These are phyloP conservation scores for Hapsidospora chrysogenum DNA, from an alignment of 495 filamentous ascomycete genomes.

Conservation along the genomic window DNA sequence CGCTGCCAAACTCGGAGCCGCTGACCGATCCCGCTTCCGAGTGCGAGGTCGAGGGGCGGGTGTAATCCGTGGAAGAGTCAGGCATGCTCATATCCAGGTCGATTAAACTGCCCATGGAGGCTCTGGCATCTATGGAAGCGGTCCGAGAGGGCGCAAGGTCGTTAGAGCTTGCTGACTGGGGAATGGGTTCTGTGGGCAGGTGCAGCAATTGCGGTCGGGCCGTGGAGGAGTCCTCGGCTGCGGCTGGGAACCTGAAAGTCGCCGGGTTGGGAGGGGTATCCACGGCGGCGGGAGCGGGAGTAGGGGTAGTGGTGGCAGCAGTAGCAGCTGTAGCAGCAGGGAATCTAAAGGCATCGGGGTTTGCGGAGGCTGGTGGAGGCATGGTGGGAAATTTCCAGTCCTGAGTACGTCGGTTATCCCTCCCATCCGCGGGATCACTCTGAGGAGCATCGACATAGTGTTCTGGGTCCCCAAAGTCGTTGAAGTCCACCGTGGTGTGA, in stretches of 20 bases:
- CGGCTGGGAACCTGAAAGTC: slow-evolving; percentile 20
- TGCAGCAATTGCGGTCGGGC: slow-evolving; percentile 28
- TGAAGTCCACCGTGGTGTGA: slow-evolving; percentile 24
- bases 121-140: slow-evolving; percentile 13
- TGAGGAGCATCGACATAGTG: slow-evolving; percentile 11
- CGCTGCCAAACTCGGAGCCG: slow-evolving; percentile 27
- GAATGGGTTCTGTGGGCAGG: slow-evolving; percentile 30
- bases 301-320: no score
- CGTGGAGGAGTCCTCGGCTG: slow-evolving; percentile 4
- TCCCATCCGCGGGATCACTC: slow-evolving; percentile 30
- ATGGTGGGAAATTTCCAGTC: slow-evolving; percentile 48
- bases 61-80: slow-evolving; percentile 17
- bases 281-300: slow-evolving; percentile 23
- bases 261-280: slow-evolving; percentile 12
- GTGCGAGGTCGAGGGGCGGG: slow-evolving; percentile 34
- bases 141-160: slow-evolving; percentile 11
- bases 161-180: slow-evolving; percentile 24
- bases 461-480: slow-evolving; percentile 24
- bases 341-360: slow-evolving; percentile 32
- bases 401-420: slow-evolving; percentile 32
- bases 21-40: slow-evolving; percentile 29
- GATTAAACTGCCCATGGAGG: slow-evolving; percentile 28
- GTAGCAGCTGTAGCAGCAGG: slow-evolving; percentile 19
- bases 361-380: slow-evolving; percentile 27
- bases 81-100: slow-evolving; percentile 34